Evolutionary conservation across 1,284 basidiomycete genomes (phyloP).

Genomic region (Golubevia pallescens): DNA sequence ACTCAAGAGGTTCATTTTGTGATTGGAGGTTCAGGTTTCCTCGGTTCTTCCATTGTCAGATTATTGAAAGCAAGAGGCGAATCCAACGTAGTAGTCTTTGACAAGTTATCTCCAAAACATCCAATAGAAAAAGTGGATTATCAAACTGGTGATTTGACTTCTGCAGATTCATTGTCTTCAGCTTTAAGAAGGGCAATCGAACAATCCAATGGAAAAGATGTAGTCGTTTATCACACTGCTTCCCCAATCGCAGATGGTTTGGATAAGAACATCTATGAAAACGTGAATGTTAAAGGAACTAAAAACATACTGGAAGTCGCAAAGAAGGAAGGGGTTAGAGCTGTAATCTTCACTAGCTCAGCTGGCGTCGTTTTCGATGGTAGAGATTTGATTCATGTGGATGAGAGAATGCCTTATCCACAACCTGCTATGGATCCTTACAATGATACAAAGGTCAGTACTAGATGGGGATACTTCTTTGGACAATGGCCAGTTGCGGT

Average conservation of each 20-base stretch:
- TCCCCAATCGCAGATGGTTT: conserved; percentile 79
- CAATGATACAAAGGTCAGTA: conserved; percentile 82
- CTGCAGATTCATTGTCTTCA: conserved; percentile 23
- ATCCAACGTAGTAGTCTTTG: conserved; percentile 48
- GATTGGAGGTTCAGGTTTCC: conserved; percentile 59
- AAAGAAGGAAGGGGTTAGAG: conserved; percentile 73
- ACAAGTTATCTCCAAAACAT: conserved; percentile 29
- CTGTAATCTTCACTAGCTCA: conserved; percentile 93
- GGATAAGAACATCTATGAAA: conserved; percentile 78
- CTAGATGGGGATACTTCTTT: neutral
- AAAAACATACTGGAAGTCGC: conserved; percentile 81
- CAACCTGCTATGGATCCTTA: conserved; percentile 84
- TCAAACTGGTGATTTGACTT: conserved; percentile 55
- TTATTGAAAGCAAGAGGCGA: conserved; percentile 56
- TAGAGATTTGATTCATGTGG: conserved; percentile 79
- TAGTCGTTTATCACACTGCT: conserved; percentile 90
- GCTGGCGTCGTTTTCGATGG: conserved; percentile 93
- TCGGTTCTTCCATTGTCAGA: conserved; percentile 53
- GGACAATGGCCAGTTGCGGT: no score
- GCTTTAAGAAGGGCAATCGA: neutral
- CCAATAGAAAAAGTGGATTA: conserved; percentile 46
- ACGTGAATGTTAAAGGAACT: conserved; percentile 94
- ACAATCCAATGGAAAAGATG: conserved; percentile 9
- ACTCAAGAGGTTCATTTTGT: conserved; percentile 58
- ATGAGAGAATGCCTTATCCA: conserved; percentile 84